Evolutionary conservation across 345 rosid species (phyloP).

Genomic region (Ailanthus altissimus): DNA sequence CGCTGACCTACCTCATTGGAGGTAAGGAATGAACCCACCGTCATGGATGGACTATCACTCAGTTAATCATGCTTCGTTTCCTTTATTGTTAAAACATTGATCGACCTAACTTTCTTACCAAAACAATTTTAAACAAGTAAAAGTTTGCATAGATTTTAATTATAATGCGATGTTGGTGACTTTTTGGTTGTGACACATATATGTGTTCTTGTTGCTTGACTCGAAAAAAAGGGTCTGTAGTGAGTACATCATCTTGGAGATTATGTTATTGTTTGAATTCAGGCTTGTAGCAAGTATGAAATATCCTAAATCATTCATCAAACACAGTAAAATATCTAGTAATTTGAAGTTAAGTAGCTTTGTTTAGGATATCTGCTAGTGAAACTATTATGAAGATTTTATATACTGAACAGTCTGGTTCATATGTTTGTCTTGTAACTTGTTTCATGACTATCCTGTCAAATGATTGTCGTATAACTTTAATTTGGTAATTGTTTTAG

Average conservation of each 20-base stretch:
- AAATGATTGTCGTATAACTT: neutral
- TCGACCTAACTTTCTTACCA: neutral
- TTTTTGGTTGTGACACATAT: neutral
- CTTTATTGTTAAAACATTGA: neutral
- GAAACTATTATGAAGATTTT: neutral
- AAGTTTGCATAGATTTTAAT: neutral
- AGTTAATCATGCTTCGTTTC: slow-evolving; percentile 2
- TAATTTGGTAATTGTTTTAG: neutral
- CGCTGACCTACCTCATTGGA: neutral
- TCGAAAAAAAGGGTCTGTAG: neutral
- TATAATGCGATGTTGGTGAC: neutral
- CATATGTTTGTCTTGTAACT: neutral
- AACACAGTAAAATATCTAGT: neutral
- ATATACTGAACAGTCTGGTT: neutral
- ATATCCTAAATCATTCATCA: neutral
- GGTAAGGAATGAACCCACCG: slow-evolving; percentile 6
- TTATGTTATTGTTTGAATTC: neutral
- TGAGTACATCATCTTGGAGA: neutral
- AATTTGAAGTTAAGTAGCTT: slow-evolving; percentile 1
- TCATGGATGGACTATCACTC: neutral
- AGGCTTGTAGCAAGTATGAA: neutral
- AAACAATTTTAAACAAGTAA: neutral
- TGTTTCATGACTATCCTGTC: neutral
- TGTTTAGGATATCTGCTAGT: neutral
- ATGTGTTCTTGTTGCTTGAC: neutral